Conservation (phyloP, 306 rosid species). For the Cucumis melo region DNA sequence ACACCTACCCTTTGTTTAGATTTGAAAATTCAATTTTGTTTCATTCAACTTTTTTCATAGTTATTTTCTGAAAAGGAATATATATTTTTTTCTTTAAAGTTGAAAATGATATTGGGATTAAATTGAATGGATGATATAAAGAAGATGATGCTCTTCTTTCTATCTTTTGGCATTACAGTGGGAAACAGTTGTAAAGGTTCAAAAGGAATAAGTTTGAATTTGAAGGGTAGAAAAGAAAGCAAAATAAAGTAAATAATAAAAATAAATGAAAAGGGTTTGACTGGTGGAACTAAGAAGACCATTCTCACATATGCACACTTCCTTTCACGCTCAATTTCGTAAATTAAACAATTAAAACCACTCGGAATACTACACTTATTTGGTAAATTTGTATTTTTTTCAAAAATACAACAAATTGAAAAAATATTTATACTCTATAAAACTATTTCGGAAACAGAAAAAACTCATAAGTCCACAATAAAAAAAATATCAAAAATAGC, state of each 20-base stretch:
- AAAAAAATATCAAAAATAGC: too few relatives aligned
- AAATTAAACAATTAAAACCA: background rate
- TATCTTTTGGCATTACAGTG: constrained; percentile 1
- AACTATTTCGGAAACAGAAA: too few relatives aligned
- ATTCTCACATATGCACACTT: background rate
- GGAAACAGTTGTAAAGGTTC: constrained; percentile 18
- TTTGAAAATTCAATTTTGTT: background rate
- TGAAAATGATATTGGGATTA: background rate
- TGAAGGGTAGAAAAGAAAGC: background rate
- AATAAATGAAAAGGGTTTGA: background rate
- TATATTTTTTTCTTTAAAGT: background rate
- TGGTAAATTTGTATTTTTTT: too few relatives aligned
- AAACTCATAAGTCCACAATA: too few relatives aligned
- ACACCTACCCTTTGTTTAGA: background rate
- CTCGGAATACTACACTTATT: background rate
- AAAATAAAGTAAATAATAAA: too few relatives aligned
- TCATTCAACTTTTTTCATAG: background rate
- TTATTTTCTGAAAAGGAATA: background rate
- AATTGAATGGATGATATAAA: background rate
- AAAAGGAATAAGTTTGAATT: background rate
- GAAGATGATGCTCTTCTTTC: background rate
- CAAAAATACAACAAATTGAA: too few relatives aligned
- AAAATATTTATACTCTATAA: too few relatives aligned
- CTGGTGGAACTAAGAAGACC: background rate
- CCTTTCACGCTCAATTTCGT: background rate